Base-by-base conservation (phyloP, 257 asterid species). In the Petunia axillaris region DNA sequence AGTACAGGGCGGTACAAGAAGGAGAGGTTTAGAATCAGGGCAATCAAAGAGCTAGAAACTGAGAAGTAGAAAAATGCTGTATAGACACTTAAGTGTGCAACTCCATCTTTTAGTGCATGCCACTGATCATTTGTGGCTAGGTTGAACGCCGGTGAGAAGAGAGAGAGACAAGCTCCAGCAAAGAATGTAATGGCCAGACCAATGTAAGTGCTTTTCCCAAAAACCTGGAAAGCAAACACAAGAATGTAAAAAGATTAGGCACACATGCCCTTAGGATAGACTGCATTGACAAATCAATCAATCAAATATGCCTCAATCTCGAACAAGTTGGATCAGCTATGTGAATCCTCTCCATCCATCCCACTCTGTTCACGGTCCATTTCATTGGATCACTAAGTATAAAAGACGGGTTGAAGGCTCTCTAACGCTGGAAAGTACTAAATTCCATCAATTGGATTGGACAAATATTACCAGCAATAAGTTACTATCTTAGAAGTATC, bases 21-120 rank as follows among this genome's bases (percentile, higher is more conserved):
- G 82, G 43, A 82, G 87, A 95, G 60, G 85, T 95, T 95, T 14
- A 95, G 89, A 83, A 91, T 79, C 16, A 85, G 78, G 37, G 98
- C 99, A n/a, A 95, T 35, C 80, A 89, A 84, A 38, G 93, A 95
- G 86, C 95, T 88, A 1, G 97, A 95, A 4, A 87, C 83, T 1
- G 99, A 95, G 92, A 95, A 95, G 89, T 93, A 95, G 89, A 95
- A 95, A 85, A 93, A 92, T 2, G 99, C 96, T 2, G 97, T 86
- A 84, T 95, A 95, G 35, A 93, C 97, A 50, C 87, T 92, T 60
- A 95, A 75, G 86, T 88, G 98, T 4, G 93, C 96, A 57, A 91
- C 91, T 1, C 94, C 95, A 3, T 85, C 43, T 65, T 86, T 81
- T 54, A 95, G 63, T 5, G 93, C 86, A 39, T 91, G 85, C 97